Evolutionary conservation across 352 stramenopile species (phyloP).

Genomic region (Pythium aquatile): DNA sequence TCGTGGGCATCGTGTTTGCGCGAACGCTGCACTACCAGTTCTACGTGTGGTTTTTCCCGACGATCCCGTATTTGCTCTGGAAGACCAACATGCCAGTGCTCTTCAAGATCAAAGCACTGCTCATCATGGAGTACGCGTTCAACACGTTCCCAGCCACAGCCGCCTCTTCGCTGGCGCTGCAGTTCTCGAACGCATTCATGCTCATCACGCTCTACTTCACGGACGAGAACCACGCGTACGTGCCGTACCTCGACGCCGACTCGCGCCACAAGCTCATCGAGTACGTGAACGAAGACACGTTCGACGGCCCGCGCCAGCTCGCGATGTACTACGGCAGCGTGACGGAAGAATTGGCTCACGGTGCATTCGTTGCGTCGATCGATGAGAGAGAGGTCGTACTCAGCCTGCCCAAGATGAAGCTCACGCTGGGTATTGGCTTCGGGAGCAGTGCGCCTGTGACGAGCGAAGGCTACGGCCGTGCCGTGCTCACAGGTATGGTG

Average conservation of each 20-base stretch:
- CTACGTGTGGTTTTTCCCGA: conserved; percentile 96
- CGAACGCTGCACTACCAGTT: conserved; percentile 99
- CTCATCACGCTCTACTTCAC: conserved; percentile 76
- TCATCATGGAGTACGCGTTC: conserved; percentile 90
- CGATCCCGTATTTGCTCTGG: conserved; percentile 94
- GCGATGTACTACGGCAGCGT: conserved; percentile 85
- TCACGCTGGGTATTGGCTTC: conserved; percentile 84
- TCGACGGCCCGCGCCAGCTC: conserved; percentile 71
- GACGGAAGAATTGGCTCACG: conserved; percentile 67
- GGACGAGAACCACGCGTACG: conserved; percentile 57
- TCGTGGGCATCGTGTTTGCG: conserved; percentile 95
- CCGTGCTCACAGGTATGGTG: conserved; percentile 71
- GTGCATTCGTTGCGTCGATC: conserved; percentile 63
- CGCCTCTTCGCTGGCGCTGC: conserved; percentile 89
- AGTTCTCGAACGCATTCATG: conserved; percentile 89
- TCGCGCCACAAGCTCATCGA: conserved; percentile 59
- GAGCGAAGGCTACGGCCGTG: conserved; percentile 65
- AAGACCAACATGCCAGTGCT: conserved; percentile 82
- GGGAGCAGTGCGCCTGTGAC: conserved; percentile 70
- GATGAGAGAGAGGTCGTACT: conserved; percentile 81
- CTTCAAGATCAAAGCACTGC: conserved; percentile 80
- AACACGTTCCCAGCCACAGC: conserved; percentile 95
- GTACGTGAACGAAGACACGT: conserved; percentile 76
- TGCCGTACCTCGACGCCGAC: conserved; percentile 80
- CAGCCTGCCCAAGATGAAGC: conserved; percentile 76